These are phyloP conservation scores for Cladochytrium replicatum DNA, from an alignment of 192 early-diverging fungal species.

Conservation along the genomic window DNA sequence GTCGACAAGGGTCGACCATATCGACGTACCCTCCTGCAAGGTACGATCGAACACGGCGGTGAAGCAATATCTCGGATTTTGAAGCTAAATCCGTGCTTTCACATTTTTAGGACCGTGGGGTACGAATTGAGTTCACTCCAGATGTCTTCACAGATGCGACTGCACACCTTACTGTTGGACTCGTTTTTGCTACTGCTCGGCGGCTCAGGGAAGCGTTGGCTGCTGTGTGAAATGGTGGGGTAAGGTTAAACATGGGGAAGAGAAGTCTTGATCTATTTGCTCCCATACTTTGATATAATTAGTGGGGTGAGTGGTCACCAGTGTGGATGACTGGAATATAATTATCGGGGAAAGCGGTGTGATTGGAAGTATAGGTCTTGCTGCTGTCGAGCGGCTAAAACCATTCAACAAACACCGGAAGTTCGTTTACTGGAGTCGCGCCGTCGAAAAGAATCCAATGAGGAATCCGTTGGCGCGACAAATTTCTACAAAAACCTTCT, in stretches of 20 bases:
- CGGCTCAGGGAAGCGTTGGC: conserved; percentile 49
- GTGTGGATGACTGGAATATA: conserved; percentile 61
- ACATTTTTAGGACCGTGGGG: too few species aligned
- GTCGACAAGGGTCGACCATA: conserved; percentile 75
- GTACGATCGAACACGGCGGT: conserved; percentile 51
- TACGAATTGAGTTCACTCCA: too few species aligned
- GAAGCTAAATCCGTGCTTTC: too few species aligned
- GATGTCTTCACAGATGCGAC: conserved; percentile 82
- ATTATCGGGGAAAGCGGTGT: conserved; percentile 72
- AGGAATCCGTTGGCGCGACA: too few species aligned
- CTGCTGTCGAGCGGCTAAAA: conserved; percentile 56
- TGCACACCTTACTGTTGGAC: conserved; percentile 65
- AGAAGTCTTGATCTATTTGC: too few species aligned
- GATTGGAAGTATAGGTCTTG: conserved; percentile 69
- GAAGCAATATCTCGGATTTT: too few species aligned
- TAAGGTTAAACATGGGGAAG: too few species aligned
- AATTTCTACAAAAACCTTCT: too few species aligned
- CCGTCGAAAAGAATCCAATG: too few species aligned
- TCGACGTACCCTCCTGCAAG: conserved; percentile 45
- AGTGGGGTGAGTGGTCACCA: conserved; percentile 55
- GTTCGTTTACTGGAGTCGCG: conserved; percentile 64
- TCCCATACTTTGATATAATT: too few species aligned
- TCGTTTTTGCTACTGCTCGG: conserved; percentile 63
- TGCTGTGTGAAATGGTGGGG: conserved; percentile 32
- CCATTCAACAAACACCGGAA: conserved; percentile 60